Evolutionary conservation across 2,329 filamentous ascomycete genomes (phyloP).

Genomic region (Arthrobotrys pseudoclavata): DNA sequence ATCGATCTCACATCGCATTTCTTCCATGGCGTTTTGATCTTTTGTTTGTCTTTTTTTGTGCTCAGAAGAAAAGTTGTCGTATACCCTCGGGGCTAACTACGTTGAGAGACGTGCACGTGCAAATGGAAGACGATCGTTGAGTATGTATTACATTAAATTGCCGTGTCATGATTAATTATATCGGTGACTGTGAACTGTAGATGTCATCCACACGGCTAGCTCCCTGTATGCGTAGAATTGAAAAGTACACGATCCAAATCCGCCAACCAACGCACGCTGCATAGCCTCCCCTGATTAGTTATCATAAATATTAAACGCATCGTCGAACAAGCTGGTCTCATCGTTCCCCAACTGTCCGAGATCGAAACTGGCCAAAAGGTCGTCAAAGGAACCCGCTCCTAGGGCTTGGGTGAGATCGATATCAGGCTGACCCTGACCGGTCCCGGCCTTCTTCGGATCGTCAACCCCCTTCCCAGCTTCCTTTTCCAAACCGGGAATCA

Average conservation of each 20-base stretch:
- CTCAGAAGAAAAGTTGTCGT: conserved; percentile 10
- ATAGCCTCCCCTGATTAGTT: conserved; percentile 10
- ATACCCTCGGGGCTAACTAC: conserved; percentile 23
- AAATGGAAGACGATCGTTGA: conserved; percentile 2
- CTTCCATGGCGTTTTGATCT: conserved; percentile 33
- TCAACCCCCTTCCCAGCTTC: conserved; percentile 22
- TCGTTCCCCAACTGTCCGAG: conserved; percentile 40
- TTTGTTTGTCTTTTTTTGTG: background rate
- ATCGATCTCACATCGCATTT: conserved; percentile 12
- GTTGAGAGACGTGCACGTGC: conserved; percentile 8
- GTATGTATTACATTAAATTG: background rate
- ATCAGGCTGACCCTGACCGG: conserved; percentile 5
- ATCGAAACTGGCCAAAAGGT: conserved; percentile 46
- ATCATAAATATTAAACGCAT: conserved; percentile 54
- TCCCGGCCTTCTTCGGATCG: conserved; percentile 11
- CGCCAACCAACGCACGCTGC: too few relatives aligned
- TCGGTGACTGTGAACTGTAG: too few relatives aligned
- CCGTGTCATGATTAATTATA: background rate
- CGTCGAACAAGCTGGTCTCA: conserved; percentile 48
- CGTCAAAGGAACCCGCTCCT: conserved; percentile 28
- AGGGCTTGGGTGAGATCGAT: conserved; percentile 36
- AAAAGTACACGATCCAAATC: too few relatives aligned
- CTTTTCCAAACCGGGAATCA: conserved; percentile 34
- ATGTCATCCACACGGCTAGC: too few relatives aligned
- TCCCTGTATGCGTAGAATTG: too few relatives aligned